Evolutionary conservation across 139 green algal species (phyloP).

Genomic region (Chlamydomonas schloesseri): DNA sequence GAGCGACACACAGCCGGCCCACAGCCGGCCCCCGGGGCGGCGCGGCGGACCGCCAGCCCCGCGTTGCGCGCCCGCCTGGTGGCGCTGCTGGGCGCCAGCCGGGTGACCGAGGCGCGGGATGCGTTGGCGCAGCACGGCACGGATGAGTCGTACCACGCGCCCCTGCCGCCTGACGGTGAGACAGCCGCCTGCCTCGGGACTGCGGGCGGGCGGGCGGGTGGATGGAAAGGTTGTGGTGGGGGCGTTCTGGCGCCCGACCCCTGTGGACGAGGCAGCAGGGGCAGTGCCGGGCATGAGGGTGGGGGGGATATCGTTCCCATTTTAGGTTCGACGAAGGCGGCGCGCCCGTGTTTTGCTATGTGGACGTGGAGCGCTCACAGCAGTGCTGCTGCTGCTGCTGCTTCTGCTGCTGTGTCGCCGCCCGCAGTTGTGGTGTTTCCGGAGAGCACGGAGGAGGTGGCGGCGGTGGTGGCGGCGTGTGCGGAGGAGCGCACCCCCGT

Average conservation of each 20-base stretch:
- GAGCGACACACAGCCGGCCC: not conserved
- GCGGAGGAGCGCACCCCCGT: slow-evolving; percentile 54
- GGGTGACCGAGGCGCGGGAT: slow-evolving; percentile 5
- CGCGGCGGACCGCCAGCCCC: not conserved
- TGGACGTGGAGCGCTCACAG: too few species aligned
- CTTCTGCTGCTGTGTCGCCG: too few species aligned
- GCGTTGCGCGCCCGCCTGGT: not conserved
- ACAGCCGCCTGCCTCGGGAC: not conserved
- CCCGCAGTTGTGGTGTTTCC: not conserved
- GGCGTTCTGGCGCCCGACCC: too few species aligned
- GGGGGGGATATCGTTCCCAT: too few species aligned
- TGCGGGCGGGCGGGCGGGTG: too few species aligned
- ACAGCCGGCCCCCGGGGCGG: too few species aligned
- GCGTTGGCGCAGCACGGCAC: slow-evolving; percentile 63
- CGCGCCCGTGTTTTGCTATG: too few species aligned
- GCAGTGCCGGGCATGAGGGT: too few species aligned
- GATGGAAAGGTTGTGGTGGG: too few species aligned
- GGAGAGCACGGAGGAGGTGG: slow-evolving; percentile 53
- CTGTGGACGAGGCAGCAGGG: too few species aligned
- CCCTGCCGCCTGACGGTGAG: slow-evolving; percentile 49
- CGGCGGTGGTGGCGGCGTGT: slow-evolving; percentile 58
- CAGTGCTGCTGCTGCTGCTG: too few species aligned
- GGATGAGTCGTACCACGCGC: slow-evolving; percentile 61
- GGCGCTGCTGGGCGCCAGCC: slow-evolving; percentile 4
- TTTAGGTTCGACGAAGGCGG: too few species aligned